These are phyloP conservation scores for Diplodia intermedia DNA, from an alignment of 2,329 filamentous ascomycete species.

Conservation along the genomic window DNA sequence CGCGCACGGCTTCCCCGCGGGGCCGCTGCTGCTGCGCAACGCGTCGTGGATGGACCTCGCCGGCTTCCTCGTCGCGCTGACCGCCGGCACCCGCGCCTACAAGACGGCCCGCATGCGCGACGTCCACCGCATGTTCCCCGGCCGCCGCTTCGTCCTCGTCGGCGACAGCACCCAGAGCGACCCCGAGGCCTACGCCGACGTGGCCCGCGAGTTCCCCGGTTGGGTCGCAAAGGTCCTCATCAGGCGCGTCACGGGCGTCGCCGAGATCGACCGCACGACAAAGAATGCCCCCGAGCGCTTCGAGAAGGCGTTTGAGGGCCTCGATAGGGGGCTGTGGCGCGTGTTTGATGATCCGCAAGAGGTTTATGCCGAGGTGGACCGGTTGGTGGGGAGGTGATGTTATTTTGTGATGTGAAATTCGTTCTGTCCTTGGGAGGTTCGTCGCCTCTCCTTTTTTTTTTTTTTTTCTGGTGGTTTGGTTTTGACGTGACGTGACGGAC, in stretches of 20 bases:
- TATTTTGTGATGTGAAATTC: too few relatives aligned
- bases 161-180: slow-evolving; percentile 93
- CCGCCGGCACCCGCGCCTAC: slow-evolving; percentile 81
- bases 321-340: slow-evolving; percentile 76
- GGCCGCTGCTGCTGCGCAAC: slow-evolving; percentile 84
- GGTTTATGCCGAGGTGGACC: slow-evolving; percentile 53
- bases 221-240: slow-evolving; percentile 89
- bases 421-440: too few relatives aligned
- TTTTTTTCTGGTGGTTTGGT: too few relatives aligned
- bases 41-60: slow-evolving; percentile 84
- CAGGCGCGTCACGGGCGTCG: slow-evolving; percentile 79
- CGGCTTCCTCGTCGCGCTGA: slow-evolving; percentile 79
- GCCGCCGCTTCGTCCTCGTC: slow-evolving; percentile 79
- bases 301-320: slow-evolving; percentile 77
- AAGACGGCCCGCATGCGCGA: slow-evolving; percentile 82
- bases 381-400: slow-evolving; percentile 21
- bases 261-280: slow-evolving; percentile 76
- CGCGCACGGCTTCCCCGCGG: slow-evolving; percentile 66
- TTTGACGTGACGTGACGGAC: too few relatives aligned
- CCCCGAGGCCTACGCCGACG: slow-evolving; percentile 86
- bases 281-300: slow-evolving; percentile 73
- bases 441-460: too few relatives aligned
- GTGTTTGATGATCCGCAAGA: slow-evolving; percentile 82
- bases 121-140: slow-evolving; percentile 79
- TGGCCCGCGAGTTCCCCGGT: slow-evolving; percentile 70